Evolutionary conservation across 2,329 filamentous ascomycete species (phyloP), one percentile per base, ranked within the genome.

Genomic region (Metarhizium album): DNA sequence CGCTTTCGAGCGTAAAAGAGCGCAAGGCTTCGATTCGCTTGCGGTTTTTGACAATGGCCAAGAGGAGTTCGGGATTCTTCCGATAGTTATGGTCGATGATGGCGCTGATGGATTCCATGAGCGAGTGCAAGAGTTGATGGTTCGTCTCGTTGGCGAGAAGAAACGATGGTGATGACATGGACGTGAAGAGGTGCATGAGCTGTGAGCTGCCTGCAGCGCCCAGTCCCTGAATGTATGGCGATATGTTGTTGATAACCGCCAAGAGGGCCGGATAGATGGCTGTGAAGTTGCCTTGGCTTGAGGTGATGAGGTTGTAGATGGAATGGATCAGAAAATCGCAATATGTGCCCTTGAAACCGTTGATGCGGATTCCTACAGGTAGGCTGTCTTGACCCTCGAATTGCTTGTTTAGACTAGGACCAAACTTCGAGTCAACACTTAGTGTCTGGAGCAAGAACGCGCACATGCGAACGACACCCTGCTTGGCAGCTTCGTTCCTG

Each of bases 391-490:
- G 91, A 1, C 83, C 86, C 55, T 90, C 84, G 59, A 98, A 97
- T 16, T 74, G 77, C 67, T 89, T 90, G 69, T 96, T 97, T 47
- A 98, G 74, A 59, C 89, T 91, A 62, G 85, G 80, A 29, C 90
- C 91, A 67, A 97, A 97, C 55, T 86, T 90, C 51, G 85, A 80
- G 68, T 97, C 93, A 2, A 94, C 90, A 61, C 91, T 97, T 62
- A 98, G 72, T 0, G 93, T 97, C 68, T 98, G 93, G 40, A 98
- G 71, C 42, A 97, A 78, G 65, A 98, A 97, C n/a, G 94, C 84
- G 67, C 93, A 96, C 90, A 97, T 96, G 50, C 93, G 81, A 24
- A 97, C 88, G 1, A 96, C 77, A 1, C 93, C 93, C 66, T 96
- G 90, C 65, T 91, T 94, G 1, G 90, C 83, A 20, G 86, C 73